Evolutionary conservation across 148 eudicot genomes (phyloP), one percentile per base, ranked within the genome.

Genomic region (Vaccinium myrtillus): DNA sequence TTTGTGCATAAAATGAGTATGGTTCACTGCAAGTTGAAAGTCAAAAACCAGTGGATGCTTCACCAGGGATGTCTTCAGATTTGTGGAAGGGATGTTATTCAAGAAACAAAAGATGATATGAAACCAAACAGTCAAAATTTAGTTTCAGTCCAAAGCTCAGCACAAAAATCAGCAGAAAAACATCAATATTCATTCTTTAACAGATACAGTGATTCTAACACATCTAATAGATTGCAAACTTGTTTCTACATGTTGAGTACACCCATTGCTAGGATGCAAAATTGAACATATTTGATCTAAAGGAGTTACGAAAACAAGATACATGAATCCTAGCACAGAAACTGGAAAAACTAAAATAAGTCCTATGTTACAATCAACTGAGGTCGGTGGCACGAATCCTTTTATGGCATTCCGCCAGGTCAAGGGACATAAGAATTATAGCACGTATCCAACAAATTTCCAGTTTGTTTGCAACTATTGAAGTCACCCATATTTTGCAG

Each of bases 231-330:
- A 15, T 30, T 79, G 30, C 63, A 78, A 53, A 53, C 10, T 53
- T 14, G 63, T 8, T 78, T 78, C 13, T 51, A 27, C 14, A 13
- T 54, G 14, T 27, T 25, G 11, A 77, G 58, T 49, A 77, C 19
- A 50, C 58, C 16, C 56, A 78, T 27, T 78, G 63, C 81, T 16
- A 78, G 74, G 16, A 69, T 27, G 36, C 74, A 69, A 69, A 69
- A 69, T 12, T 5, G 39, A 32, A 69, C 74, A 27, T 12, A 13
- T 69, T 69, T 69, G 74, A 27, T 27, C 39, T 12, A 25, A 25
- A 12, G 0, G 16, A 27, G 39, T 12, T 27, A 25, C 0, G 39
- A 69, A 69, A 27, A 69, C 39, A 27, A 69, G 74, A 27, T 69
- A 12, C 39, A 13, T 69, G 74, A 27, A 25, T 11, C 39, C 14